Evolutionary conservation across 176 grass and related monocot genomes (phyloP).

Genomic region (Elaeis guineensis): DNA sequence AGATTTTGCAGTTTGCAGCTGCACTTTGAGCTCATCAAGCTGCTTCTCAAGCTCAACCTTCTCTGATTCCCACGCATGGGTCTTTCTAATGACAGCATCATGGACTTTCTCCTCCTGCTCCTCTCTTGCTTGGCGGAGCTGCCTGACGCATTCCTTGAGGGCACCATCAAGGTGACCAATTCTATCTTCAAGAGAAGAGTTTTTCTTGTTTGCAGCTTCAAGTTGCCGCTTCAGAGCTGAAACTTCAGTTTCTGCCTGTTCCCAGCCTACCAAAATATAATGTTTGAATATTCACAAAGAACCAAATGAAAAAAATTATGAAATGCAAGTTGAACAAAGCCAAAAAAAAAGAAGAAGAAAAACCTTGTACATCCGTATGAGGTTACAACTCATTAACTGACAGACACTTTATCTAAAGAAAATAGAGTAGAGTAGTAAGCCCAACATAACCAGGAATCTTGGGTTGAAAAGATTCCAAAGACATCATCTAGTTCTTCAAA

Average conservation of each 20-base stretch:
- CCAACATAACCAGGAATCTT: too few relatives aligned
- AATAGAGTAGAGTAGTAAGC: too few relatives aligned
- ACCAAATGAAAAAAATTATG: not conserved
- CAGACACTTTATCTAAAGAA: slow-evolving; percentile 1
- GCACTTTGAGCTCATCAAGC: slow-evolving; percentile 37
- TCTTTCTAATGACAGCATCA: slow-evolving; percentile 41
- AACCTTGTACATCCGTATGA: too few relatives aligned
- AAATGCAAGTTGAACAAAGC: not conserved
- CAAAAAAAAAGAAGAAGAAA: not conserved
- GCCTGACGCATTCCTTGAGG: slow-evolving; percentile 93
- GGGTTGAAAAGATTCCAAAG: too few relatives aligned
- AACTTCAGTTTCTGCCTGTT: slow-evolving; percentile 83
- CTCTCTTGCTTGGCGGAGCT: slow-evolving; percentile 74
- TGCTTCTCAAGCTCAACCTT: slow-evolving; percentile 47
- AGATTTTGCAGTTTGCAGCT: slow-evolving; percentile 41
- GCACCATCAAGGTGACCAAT: slow-evolving; percentile 69
- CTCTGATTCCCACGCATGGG: slow-evolving; percentile 34
- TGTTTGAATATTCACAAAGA: not conserved
- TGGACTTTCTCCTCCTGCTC: slow-evolving; percentile 67
- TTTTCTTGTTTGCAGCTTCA: slow-evolving; percentile 59
- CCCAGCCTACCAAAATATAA: slow-evolving; percentile 59
- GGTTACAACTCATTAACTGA: not conserved
- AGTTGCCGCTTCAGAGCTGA: slow-evolving; percentile 59
- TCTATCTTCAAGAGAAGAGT: slow-evolving; percentile 57
- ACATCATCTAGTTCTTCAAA: too few relatives aligned